Conservation (phyloP, 371 early-diverging fungal genomes). For the Mortierella sp. region DNA sequence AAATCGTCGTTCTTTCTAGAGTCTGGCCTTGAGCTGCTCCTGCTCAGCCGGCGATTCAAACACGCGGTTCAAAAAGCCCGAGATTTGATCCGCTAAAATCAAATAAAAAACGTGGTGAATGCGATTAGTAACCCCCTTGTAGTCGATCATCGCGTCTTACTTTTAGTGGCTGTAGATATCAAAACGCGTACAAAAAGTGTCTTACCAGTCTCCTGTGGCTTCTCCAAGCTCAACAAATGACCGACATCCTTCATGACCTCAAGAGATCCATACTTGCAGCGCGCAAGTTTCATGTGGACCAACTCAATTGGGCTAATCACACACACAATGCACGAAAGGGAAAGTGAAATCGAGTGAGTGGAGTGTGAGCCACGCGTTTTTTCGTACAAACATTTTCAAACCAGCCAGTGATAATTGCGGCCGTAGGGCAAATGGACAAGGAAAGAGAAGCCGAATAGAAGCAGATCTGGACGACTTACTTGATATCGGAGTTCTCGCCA, state of each 20-base stretch:
- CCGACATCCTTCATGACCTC: constrained; percentile 24
- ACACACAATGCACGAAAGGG: not conserved
- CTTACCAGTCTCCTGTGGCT: constrained; percentile 41
- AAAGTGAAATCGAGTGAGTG: not conserved
- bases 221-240: constrained; percentile 36
- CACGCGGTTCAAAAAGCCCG: constrained; percentile 25
- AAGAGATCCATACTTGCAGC: constrained; percentile 23
- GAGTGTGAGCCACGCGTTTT: not conserved
- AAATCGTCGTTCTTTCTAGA: not conserved
- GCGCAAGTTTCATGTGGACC: constrained; percentile 24
- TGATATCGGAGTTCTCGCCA: constrained; percentile 44
- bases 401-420: not conserved
- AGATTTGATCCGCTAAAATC: constrained; percentile 26
- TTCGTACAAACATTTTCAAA: too few species aligned
- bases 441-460: not conserved
- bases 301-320: constrained; percentile 21
- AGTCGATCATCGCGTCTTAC: too few species aligned
- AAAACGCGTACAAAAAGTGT: not conserved
- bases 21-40: constrained; percentile 20
- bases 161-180: not conserved
- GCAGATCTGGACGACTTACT: constrained; percentile 29
- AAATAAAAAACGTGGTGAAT: not conserved
- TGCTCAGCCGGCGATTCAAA: constrained; percentile 1
- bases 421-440: not conserved
- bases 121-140: not conserved